These are phyloP conservation scores for Alliaria petiolata DNA, from an alignment of 345 rosid species.

Conservation along the genomic window DNA sequence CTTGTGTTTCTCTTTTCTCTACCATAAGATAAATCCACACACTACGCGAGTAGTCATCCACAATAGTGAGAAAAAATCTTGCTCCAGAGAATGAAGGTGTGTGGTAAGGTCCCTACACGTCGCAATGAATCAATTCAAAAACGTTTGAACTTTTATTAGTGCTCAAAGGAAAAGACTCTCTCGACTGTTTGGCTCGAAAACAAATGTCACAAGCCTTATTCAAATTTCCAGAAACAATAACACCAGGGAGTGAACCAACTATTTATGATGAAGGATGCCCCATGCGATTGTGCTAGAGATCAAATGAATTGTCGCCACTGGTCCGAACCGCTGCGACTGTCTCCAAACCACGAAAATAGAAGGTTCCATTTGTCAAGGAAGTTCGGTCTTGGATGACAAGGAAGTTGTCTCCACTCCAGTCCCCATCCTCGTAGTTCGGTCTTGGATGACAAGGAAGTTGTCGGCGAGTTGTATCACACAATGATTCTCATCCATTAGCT, in stretches of 20 bases:
- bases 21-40: no score
- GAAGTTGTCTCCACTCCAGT: neutral
- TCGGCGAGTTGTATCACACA: neutral
- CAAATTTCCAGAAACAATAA: neutral
- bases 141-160: neutral
- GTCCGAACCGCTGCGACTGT: neutral
- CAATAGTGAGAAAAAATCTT: neutral
- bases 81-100: neutral
- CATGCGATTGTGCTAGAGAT: neutral
- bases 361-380: no score
- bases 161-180: no score
- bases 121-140: no score
- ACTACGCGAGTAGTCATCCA: no score
- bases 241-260: neutral
- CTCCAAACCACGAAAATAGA: neutral
- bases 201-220: no score
- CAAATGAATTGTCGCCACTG: neutral
- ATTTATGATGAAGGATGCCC: neutral
- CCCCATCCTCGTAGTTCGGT: neutral
- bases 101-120: neutral
- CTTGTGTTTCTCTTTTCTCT: no score
- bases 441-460: neutral
- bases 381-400: no score
- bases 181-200: no score
- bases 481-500: no score